Percentiles rank a stretch among this genome's conserved stretches.
phyloP scores from a whole-genome alignment of 2,329 filamentous ascomycete species.

The Paraphaeosphaeria minitans region DNA sequence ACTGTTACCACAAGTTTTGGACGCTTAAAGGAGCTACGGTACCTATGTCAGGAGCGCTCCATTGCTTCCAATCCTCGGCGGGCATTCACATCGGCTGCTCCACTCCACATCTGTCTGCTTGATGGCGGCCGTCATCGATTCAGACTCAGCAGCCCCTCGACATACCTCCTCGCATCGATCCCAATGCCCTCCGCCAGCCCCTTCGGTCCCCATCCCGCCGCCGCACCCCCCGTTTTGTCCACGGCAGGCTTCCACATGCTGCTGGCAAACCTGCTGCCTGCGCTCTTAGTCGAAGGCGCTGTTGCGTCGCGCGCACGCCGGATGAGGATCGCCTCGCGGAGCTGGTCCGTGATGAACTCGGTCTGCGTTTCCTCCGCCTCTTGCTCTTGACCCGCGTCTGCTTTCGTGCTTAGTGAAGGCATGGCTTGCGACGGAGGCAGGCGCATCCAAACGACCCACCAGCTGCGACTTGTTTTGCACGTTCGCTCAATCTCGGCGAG shows the following conservation, averaged over 20 bases:
- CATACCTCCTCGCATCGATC: conserved; percentile 75
- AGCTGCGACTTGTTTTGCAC: conserved; percentile 66
- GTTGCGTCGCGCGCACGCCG: conserved; percentile 46
- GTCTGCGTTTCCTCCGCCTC: conserved; percentile 6
- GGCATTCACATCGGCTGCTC: background rate
- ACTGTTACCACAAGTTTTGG: too few relatives aligned
- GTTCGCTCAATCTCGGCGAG: conserved; percentile 61
- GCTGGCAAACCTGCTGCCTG: conserved; percentile 34
- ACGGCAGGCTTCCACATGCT: conserved; percentile 41
- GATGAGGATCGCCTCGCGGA: conserved; percentile 52
- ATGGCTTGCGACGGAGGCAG: conserved; percentile 44
- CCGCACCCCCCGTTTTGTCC: conserved; percentile 44
- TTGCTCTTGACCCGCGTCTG: conserved; percentile 10
- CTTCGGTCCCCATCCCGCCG: conserved; percentile 61
- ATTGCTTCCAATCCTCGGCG: background rate
- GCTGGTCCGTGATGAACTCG: conserved; percentile 33
- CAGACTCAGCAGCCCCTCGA: conserved; percentile 72
- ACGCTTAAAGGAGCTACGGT: too few relatives aligned
- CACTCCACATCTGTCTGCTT: too few relatives aligned
- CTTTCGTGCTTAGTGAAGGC: background rate
- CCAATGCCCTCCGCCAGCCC: conserved; percentile 74
- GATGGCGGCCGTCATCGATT: conserved; percentile 43
- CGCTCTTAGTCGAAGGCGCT: conserved; percentile 22
- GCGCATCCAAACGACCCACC: conserved; percentile 71
- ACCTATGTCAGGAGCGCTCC: background rate